Base-by-base conservation (phyloP, 345 rosid genomes). In the Passiflora organensis region DNA sequence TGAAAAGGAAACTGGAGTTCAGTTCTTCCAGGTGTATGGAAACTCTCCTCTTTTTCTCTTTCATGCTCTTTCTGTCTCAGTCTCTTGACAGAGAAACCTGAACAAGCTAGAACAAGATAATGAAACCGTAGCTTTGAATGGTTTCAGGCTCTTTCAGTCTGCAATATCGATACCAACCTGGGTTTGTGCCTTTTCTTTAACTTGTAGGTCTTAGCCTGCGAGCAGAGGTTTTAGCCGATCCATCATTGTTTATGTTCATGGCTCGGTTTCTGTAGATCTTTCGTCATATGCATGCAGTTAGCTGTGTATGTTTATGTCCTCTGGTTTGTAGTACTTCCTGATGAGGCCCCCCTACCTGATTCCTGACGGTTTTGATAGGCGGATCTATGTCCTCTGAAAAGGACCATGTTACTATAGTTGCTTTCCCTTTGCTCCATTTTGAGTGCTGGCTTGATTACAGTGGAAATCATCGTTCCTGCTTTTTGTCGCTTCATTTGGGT, bases 21-120 rank as follows among this genome's bases (percentile, higher is more conserved):
- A 17, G 48, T 41, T 46, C 54, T 49, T 59, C 13, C 62, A 56
- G 68, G 68, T 64, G 19, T 25, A 9, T 64, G 14, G 10, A 48
- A 16, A 17, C 38, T 38, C 6, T 50, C n/a, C 28, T 1, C 10
- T 16, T 18, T 21, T 15, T 32, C 43, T 51, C 32, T 46, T 13
- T 36, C 23, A 5, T 18, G 12, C n/a, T 14, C 21, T 53, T 18
- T 22, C 15, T 32, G 1, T 13, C 44, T 11, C n/a, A 15, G 13
- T 2, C 43, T 12, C 13, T 15, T 41, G 13, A 39, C n/a, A 6
- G 13, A 13, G 11, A 1, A 13, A 13, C 13, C 12, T 45, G n/a
- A n/a, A 52, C 12, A 19, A 53, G 13, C 14, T 39, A 28, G 11
- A 13, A 49, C n/a, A n/a, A n/a, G n/a, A n/a, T n/a, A 60, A 42